phyloP scores from a whole-genome alignment of 768 basidiomycete species.

The Lactarius trivialis region DNA sequence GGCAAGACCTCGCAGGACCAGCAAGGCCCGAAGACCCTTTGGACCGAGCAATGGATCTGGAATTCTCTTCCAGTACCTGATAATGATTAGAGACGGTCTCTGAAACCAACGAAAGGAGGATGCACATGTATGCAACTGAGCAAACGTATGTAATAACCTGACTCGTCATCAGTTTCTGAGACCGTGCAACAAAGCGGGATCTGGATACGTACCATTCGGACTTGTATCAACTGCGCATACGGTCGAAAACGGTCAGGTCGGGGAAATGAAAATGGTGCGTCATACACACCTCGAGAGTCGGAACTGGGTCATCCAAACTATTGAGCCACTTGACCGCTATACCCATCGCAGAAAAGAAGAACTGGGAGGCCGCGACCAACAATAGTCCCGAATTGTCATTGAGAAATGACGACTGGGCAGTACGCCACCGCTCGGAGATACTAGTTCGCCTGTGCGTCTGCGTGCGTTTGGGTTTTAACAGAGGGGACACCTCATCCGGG shows the following conservation, averaged over 20 bases:
- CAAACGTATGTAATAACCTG: neutral
- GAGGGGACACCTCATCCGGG: neutral
- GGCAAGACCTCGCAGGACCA: neutral
- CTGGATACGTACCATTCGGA: neutral
- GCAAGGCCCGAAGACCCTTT: neutral
- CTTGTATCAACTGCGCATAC: neutral
- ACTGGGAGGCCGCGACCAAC: neutral
- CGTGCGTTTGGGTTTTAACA: neutral
- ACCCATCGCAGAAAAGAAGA: neutral
- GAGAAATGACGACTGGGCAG: neutral
- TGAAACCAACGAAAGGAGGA: neutral
- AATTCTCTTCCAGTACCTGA: neutral
- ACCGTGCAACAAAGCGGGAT: neutral
- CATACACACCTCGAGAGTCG: neutral
- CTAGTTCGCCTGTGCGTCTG: no score
- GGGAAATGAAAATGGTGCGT: neutral
- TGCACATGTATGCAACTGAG: neutral
- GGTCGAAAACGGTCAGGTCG: neutral
- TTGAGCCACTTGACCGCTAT: neutral
- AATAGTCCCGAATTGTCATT: neutral
- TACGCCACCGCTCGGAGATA: no score
- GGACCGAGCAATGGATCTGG: neutral
- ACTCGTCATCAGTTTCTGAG: neutral
- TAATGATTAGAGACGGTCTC: neutral
- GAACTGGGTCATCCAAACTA: neutral